Evolutionary conservation across 352 stramenopile genomes (phyloP).

Genomic region (Globisporangium heterothallicum): DNA sequence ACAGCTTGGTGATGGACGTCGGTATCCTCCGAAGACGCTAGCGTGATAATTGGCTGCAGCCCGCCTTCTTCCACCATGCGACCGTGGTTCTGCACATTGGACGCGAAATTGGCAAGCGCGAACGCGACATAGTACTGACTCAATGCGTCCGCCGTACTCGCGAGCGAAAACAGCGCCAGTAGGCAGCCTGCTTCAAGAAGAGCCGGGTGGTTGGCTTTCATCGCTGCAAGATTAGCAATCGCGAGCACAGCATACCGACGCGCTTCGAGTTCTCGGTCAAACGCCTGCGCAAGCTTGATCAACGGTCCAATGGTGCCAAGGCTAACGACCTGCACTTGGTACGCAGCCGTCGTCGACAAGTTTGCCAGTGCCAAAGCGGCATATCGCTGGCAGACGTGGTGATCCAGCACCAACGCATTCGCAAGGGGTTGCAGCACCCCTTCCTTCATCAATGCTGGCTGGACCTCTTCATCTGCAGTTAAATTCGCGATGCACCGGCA

Average conservation of each 20-base stretch:
- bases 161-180: conserved; percentile 90
- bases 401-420: conserved; percentile 78
- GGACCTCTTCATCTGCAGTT: conserved; percentile 91
- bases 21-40: conserved; percentile 88
- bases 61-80: conserved; percentile 94
- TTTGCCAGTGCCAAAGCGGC: conserved; percentile 92
- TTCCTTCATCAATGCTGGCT: conserved; percentile 89
- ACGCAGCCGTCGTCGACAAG: conserved; percentile 89
- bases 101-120: conserved; percentile 93
- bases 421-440: conserved; percentile 89
- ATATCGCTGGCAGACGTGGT: conserved; percentile 93
- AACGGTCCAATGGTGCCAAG: conserved; percentile 90
- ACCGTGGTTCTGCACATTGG: conserved; percentile 89
- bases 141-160: conserved; percentile 89
- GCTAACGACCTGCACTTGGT: conserved; percentile 94
- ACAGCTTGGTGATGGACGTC: conserved; percentile 94
- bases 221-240: conserved; percentile 93
- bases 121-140: conserved; percentile 95
- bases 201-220: conserved; percentile 91
- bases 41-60: conserved; percentile 93
- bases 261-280: conserved; percentile 91
- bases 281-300: conserved; percentile 80
- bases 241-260: conserved; percentile 92
- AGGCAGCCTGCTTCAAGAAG: conserved; percentile 91
- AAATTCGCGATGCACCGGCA: conserved; percentile 93